Conservation (phyloP, 2,329 filamentous ascomycete species). For the Scolecobasidium constrictum region DNA sequence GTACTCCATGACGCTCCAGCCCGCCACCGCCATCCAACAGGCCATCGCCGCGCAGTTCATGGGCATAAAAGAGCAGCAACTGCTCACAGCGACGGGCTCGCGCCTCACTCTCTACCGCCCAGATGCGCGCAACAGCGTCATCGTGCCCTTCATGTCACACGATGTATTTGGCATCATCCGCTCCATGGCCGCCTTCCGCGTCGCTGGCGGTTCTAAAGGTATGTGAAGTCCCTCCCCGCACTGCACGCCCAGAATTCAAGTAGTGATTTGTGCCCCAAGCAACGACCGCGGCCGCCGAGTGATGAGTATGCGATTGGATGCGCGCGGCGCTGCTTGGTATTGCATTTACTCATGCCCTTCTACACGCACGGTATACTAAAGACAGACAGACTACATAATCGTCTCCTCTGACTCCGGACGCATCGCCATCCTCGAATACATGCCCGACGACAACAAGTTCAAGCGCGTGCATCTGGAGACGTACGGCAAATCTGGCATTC, state of each 20-base stretch:
- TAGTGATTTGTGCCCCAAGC: too few species aligned
- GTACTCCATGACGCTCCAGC: constrained; percentile 93
- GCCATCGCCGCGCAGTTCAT: constrained; percentile 92
- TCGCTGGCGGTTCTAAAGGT: constrained; percentile 95
- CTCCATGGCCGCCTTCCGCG: constrained; percentile 74
- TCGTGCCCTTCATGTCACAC: constrained; percentile 76
- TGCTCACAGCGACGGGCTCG: constrained; percentile 86
- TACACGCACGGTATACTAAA: constrained; percentile 22
- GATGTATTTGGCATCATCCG: constrained; percentile 95
- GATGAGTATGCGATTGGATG: background rate
- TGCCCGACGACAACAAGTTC: constrained; percentile 77
- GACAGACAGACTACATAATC: constrained; percentile 75
- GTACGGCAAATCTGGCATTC: constrained; percentile 91
- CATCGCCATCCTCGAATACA: constrained; percentile 87
- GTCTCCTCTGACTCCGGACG: constrained; percentile 92
- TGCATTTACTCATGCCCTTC: background rate
- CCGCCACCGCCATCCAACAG: constrained; percentile 78
- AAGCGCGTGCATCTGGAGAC: constrained; percentile 89
- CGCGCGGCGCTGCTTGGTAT: background rate
- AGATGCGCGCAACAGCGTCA: constrained; percentile 73
- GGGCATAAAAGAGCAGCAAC: constrained; percentile 94
- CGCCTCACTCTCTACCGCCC: constrained; percentile 80
- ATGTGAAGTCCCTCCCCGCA: constrained; percentile 34
- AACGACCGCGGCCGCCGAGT: too few species aligned
- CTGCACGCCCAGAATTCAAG: constrained; percentile 22